Base-by-base conservation (phyloP, 2,329 filamentous ascomycete species). In the Nigrospora sphaerica region DNA sequence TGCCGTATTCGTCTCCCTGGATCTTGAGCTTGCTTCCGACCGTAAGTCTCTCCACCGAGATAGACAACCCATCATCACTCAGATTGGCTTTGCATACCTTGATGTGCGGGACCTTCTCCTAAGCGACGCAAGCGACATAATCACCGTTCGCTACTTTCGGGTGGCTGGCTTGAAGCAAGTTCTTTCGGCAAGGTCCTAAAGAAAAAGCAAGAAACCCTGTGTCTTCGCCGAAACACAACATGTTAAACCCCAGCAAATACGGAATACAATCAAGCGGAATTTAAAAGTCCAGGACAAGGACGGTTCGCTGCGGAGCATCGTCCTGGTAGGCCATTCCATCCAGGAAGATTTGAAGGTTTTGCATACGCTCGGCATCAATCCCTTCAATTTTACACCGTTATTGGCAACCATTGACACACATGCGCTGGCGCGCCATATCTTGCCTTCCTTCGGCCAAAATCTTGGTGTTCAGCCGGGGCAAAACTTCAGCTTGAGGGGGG, bases 1-100 rank as follows among this genome's bases (percentile, higher is more conserved):
- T 36, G 44, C 44, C 16, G 31, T 49, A 33, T 40, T 49, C 31
- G 23, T 49, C 19, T 46, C 44, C 17, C 23, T 49, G 14, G 47
- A 46, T 46, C 34, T 49, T 16, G 44, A 46, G 35, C 17, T 44
- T 16, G 19, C 17, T 19, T 42, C 16, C 18, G 35, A 46, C 39
- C 47, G 44, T 4, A 38, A 17, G 4, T 4, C 19, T 23, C 36
- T 38, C 17, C 36, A n/a, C 5, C 36, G 36, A 16, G 17, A 38
- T 17, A 12, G 16, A 17, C 36, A 38, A 12, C 36, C 36, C 36
- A 38, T 38, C 17, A 38, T 38, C 36, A 17, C 6, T 6, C 36
- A 38, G 16, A 38, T 38, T 12, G 36, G 36, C 36, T 38, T 38
- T 38, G 5, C 36, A 6, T 38, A 38, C 14, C 36, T 38, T 38